phyloP scores from a whole-genome alignment of 306 rosid species.

The Quercus engelmannii region DNA sequence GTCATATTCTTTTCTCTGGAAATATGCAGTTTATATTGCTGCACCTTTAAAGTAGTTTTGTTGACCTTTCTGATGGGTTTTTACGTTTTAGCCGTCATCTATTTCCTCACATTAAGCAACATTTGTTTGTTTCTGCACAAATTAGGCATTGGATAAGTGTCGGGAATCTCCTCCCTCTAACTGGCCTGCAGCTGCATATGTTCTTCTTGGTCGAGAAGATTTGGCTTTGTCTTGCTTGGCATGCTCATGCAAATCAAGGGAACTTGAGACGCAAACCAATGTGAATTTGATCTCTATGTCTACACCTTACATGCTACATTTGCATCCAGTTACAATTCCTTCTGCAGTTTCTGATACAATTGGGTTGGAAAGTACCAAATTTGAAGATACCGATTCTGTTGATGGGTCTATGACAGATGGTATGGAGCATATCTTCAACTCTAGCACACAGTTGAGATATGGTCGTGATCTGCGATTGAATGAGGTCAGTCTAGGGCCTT shows the following conservation, averaged over 20 bases:
- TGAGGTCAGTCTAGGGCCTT: conserved; percentile 60
- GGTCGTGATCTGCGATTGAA: conserved; percentile 94
- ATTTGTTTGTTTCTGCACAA: conserved; percentile 30
- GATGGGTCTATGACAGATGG: conserved; percentile 91
- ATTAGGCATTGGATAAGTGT: conserved; percentile 89
- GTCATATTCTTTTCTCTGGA: not conserved
- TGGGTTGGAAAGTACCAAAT: conserved; percentile 69
- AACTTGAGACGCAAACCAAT: conserved; percentile 75
- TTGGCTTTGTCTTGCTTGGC: conserved; percentile 87
- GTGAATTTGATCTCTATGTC: conserved; percentile 92
- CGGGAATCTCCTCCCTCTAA: conserved; percentile 94
- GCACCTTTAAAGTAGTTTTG: not conserved
- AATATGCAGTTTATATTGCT: not conserved
- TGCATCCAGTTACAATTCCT: conserved; percentile 92
- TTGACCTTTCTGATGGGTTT: not conserved
- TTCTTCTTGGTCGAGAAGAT: conserved; percentile 96
- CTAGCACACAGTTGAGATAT: conserved; percentile 94
- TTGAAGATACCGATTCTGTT: conserved; percentile 93
- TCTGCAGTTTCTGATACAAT: conserved; percentile 87
- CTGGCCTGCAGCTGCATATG: conserved; percentile 98
- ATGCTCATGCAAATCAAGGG: conserved; percentile 64
- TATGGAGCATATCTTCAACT: conserved; percentile 97
- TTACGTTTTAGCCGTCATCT: not conserved
- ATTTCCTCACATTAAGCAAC: conserved; percentile 2
- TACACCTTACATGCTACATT: conserved; percentile 92